Percentiles rank a stretch among this genome's conserved stretches.
Evolutionary conservation across 2,329 filamentous ascomycete species (phyloP).

Genomic region (Pseudopyrenochaeta lycopersici): DNA sequence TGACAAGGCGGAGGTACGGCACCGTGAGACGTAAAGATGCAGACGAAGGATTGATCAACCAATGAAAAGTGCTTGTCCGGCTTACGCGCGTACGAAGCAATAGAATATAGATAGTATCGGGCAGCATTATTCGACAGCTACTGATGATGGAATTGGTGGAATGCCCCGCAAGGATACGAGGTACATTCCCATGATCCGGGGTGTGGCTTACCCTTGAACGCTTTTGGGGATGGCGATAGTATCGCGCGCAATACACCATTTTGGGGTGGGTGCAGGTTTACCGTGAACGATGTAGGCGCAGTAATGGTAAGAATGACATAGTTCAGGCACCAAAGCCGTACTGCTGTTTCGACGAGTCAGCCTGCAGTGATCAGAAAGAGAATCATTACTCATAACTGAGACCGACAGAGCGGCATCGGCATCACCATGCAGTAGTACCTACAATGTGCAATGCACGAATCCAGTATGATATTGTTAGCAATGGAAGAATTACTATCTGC

Average conservation of each 20-base stretch:
- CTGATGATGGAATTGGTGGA: background rate
- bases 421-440: background rate
- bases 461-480: conserved; percentile 2
- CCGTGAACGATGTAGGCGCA: background rate
- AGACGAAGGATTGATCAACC: too few species aligned
- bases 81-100: background rate
- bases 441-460: background rate
- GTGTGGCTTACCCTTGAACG: conserved; percentile 3
- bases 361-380: conserved; percentile 2
- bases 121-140: background rate
- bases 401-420: background rate
- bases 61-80: background rate
- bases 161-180: too few species aligned
- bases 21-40: background rate
- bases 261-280: background rate
- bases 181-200: background rate
- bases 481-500: conserved; percentile 6
- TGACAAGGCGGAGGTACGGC: background rate
- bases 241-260: too few species aligned
- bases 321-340: background rate
- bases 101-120: background rate
- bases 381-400: background rate
- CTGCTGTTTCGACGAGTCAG: background rate
- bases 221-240: background rate
- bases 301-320: background rate